These are phyloP conservation scores for Schoenoplectus triqueter DNA, from an alignment of 202 grass and related monocot genomes.

Conservation along the genomic window DNA sequence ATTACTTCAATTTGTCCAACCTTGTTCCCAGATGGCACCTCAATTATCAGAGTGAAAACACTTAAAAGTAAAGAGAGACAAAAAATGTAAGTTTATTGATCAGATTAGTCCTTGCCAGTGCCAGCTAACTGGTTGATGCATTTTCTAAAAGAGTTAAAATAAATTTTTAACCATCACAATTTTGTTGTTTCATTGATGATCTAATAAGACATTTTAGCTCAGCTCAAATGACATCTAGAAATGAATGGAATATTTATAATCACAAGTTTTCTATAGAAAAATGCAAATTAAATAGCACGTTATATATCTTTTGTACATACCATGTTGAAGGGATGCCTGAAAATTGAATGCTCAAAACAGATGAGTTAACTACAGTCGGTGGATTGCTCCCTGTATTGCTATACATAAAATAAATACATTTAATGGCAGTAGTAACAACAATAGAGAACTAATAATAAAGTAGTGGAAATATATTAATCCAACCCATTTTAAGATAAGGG, in stretches of 20 bases:
- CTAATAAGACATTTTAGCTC: too few relatives aligned
- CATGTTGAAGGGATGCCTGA: slow-evolving; percentile 5
- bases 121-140: neutral
- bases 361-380: neutral
- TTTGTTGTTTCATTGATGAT: neutral
- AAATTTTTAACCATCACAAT: neutral
- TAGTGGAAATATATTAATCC: too few relatives aligned
- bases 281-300: neutral
- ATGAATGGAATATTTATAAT: neutral
- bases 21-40: neutral
- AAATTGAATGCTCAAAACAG: slow-evolving; percentile 24
- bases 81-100: neutral
- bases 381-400: slow-evolving; percentile 8
- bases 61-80: neutral
- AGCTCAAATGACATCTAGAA: too few relatives aligned
- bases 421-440: neutral
- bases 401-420: neutral
- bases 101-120: neutral
- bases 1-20: neutral
- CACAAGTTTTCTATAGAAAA: neutral
- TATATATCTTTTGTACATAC: neutral
- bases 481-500: too few relatives aligned
- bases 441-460: neutral
- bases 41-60: neutral
- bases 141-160: neutral